Percentiles rank a stretch among this genome's conserved stretches.
These are phyloP conservation scores for Talaromyces adpressus DNA, from an alignment of 495 filamentous ascomycete genomes.

Conservation along the genomic window DNA sequence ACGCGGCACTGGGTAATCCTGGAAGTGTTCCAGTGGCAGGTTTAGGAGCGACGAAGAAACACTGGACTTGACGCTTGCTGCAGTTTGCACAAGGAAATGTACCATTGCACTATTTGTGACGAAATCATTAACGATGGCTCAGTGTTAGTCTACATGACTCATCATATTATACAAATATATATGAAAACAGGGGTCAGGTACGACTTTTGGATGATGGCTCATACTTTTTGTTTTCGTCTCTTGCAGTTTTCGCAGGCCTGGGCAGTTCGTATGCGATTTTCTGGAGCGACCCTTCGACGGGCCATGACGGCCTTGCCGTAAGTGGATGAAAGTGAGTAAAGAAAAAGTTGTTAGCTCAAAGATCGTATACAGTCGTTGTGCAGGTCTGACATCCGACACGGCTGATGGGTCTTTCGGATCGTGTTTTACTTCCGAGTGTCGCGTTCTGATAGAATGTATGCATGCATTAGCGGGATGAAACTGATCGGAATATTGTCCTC, in stretches of 20 bases:
- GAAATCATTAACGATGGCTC: background rate
- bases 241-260: slow-evolving; percentile 9
- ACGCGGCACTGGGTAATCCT: background rate
- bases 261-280: slow-evolving; percentile 9
- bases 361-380: background rate
- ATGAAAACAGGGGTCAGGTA: background rate
- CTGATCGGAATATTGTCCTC: background rate
- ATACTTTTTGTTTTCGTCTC: slow-evolving; percentile 8
- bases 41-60: background rate
- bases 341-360: background rate
- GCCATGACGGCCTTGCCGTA: slow-evolving; percentile 1
- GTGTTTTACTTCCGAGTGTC: background rate
- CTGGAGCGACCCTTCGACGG: slow-evolving; percentile 8
- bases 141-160: background rate
- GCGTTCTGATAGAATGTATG: background rate
- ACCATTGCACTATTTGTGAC: slow-evolving; percentile 23
- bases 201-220: background rate
- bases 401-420: background rate
- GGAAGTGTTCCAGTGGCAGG: slow-evolving; percentile 3
- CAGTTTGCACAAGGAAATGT: slow-evolving; percentile 34
- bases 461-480: background rate
- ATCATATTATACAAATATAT: background rate
- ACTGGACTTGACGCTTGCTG: slow-evolving; percentile 9
- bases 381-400: background rate
- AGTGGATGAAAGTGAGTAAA: background rate